Base-by-base conservation (phyloP, 768 basidiomycete species). In the Boletus sp. region DNA sequence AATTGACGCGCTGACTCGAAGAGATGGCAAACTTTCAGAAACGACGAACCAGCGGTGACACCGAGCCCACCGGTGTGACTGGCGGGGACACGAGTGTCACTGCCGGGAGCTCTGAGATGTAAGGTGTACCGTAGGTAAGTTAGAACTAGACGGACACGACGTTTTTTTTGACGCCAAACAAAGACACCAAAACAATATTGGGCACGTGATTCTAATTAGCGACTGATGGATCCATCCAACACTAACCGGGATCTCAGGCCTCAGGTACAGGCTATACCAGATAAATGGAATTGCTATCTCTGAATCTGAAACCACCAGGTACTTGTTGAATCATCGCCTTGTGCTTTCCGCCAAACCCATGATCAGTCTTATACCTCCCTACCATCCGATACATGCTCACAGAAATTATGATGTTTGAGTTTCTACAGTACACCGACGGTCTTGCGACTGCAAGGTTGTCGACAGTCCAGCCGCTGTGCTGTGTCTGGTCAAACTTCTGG, bases 61-160 rank as follows among this genome's bases (percentile, higher is more conserved):
- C 32, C 38, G 14, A 50, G 37, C 58, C 51, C 33, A 64, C 57
- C 41, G 17, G 32, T 32, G 30, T 27, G 40, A 44, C 14, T 11
- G 21, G 14, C 19, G 30, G 9, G 32, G 17, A 42, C 49, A 59
- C 43, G 50, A 37, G 5, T 14, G n/a, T 25, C 23, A 15, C 23
- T 32, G 32, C 14, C 19, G 27, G n/a, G 25, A 25, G 25, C 25
- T 47, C 23, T n/a, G 34, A 29, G 34, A 10, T 45, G 19, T 21
- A 35, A 42, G 19, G 13, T 19, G 21, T 2, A 27, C 23, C 23
- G 23, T 23, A 23, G 23, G 23, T 25, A 25, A 25, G 25, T 25
- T 25, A 25, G 25, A 3, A 25, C 25, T 5, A 21, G 40, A 33
- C 10, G 4, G 23, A 54, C 50, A 14, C 37, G n/a, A 25, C 44